These are phyloP conservation scores for Detonula confervacea DNA, from an alignment of 352 stramenopile species.

Conservation along the genomic window DNA sequence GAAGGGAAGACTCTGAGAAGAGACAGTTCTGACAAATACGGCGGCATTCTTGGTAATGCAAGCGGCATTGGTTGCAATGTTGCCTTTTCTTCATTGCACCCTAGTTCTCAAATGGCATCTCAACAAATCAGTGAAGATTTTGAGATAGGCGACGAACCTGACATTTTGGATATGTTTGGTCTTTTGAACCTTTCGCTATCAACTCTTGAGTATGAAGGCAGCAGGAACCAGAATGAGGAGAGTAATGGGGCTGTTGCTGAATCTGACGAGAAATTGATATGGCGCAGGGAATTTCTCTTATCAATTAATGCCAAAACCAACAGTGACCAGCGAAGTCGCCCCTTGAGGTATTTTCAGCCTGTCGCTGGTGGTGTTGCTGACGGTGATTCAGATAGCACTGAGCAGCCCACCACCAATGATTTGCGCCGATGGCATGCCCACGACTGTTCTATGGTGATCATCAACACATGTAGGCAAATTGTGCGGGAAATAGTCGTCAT, in stretches of 20 bases:
- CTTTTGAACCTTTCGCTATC: constrained; percentile 80
- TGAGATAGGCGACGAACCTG: constrained; percentile 45
- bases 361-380: constrained; percentile 22
- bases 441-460: constrained; percentile 79
- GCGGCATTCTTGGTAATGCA: constrained; percentile 58
- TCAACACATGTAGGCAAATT: constrained; percentile 80
- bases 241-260: constrained; percentile 38
- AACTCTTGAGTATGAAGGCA: constrained; percentile 85
- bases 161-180: constrained; percentile 84
- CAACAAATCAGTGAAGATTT: constrained; percentile 43
- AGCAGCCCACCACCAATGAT: constrained; percentile 57
- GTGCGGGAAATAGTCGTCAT: constrained; percentile 78
- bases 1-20: constrained; percentile 61
- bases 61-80: constrained; percentile 24
- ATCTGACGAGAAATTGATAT: constrained; percentile 62
- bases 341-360: constrained; percentile 25
- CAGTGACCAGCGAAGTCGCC: constrained; percentile 27
- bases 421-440: constrained; percentile 80
- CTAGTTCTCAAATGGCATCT: constrained; percentile 12
- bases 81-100: constrained; percentile 33
- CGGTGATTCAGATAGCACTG: constrained; percentile 19
- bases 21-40: constrained; percentile 65
- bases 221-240: constrained; percentile 54
- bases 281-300: constrained; percentile 80
- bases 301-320: constrained; percentile 49